These are phyloP conservation scores for Auricularia heimuer DNA, from an alignment of 768 basidiomycete genomes.

Conservation along the genomic window DNA sequence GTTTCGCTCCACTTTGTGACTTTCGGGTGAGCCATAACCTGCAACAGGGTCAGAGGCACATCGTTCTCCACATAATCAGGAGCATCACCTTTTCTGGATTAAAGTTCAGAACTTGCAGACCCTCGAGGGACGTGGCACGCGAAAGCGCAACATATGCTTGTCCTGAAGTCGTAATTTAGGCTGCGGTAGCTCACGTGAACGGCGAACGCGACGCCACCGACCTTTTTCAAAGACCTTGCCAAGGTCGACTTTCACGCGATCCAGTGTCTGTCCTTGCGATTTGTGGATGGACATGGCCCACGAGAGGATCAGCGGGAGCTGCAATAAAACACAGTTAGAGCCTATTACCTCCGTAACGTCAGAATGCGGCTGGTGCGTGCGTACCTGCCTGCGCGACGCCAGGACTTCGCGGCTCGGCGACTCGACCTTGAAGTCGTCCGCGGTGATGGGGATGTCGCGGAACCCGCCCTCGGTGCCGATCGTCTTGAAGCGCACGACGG, in stretches of 20 bases:
- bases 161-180: conserved; percentile 5
- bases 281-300: conserved; percentile 89
- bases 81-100: neutral
- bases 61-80: neutral
- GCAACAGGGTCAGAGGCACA: neutral
- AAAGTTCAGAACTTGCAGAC: conserved; percentile 24
- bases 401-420: conserved; percentile 77
- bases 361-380: conserved; percentile 10
- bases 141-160: conserved; percentile 18
- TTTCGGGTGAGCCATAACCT: conserved; percentile 14
- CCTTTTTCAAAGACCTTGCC: conserved; percentile 69
- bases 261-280: conserved; percentile 82
- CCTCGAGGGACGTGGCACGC: conserved; percentile 24
- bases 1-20: conserved; percentile 15
- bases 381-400: conserved; percentile 68
- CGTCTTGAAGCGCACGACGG: conserved; percentile 64
- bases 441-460: conserved; percentile 47
- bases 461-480: conserved; percentile 20
- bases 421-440: conserved; percentile 81
- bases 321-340: neutral
- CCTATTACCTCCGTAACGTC: too few relatives aligned
- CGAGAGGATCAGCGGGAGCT: conserved; percentile 73
- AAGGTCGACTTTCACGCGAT: conserved; percentile 75
- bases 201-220: conserved; percentile 13
- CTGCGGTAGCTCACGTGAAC: neutral